Percentiles rank a stretch among this genome's conserved stretches.
phyloP scores from a whole-genome alignment of 2,329 filamentous ascomycete genomes.

The Colletotrichum truncatum region DNA sequence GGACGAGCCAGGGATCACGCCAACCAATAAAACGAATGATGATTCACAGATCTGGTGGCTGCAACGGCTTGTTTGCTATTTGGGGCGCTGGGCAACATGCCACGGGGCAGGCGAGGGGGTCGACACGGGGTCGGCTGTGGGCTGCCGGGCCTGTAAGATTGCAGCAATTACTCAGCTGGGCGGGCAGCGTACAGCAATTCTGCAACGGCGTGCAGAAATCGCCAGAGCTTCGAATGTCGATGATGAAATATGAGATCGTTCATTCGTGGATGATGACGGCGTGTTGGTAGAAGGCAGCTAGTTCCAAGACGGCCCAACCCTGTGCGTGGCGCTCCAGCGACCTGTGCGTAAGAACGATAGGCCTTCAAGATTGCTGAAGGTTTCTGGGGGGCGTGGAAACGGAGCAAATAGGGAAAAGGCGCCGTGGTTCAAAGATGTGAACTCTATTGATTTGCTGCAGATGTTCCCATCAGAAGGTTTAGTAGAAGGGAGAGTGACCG shows the following conservation, averaged over 20 bases:
- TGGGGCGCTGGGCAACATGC: conserved; percentile 16
- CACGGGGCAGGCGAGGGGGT: conserved; percentile 22
- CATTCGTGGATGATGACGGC: conserved; percentile 30
- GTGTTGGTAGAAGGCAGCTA: conserved; percentile 16
- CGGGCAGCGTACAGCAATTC: conserved; percentile 8
- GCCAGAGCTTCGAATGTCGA: conserved; percentile 24
- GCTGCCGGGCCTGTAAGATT: conserved; percentile 34
- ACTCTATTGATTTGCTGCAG: neutral
- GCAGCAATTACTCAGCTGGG: conserved; percentile 38
- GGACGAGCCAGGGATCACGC: neutral
- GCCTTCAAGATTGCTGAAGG: neutral
- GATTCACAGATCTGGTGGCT: conserved; percentile 32
- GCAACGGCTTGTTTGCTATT: conserved; percentile 14
- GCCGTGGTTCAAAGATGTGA: neutral
- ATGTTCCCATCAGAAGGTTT: neutral
- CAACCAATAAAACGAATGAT: conserved; percentile 29
- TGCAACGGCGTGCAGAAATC: conserved; percentile 16
- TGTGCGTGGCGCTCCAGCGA: conserved; percentile 15
- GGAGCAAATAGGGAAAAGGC: neutral
- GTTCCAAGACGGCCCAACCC: conserved; percentile 21
- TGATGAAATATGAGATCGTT: conserved; percentile 32
- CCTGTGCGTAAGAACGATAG: conserved; percentile 25
- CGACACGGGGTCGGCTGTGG: conserved; percentile 21
- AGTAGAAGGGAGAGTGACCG: neutral
- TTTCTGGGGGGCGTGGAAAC: neutral